Percentiles rank a stretch among this genome's conserved stretches.
Conservation (phyloP, 2,329 filamentous ascomycete species). For the Lojkania enalia region DNA sequence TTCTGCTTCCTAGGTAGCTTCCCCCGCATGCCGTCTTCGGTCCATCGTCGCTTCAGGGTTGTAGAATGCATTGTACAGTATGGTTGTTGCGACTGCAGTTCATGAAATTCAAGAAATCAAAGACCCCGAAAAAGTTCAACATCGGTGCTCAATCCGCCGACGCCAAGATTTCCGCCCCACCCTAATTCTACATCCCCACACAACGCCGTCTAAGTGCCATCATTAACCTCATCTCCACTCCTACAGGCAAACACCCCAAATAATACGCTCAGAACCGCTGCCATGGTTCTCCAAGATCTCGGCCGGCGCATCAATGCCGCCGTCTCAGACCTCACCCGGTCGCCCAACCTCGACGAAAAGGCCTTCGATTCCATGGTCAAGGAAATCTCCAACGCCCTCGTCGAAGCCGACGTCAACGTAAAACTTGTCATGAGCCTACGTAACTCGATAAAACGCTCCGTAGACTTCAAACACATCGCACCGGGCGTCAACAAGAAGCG, state of each 20-base stretch:
- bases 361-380: conserved; percentile 98
- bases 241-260: conserved; percentile 2
- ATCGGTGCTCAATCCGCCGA: conserved; percentile 35
- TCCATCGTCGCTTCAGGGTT: conserved; percentile 59
- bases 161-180: conserved; percentile 29
- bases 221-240: conserved; percentile 9
- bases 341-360: conserved; percentile 95
- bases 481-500: conserved; percentile 97
- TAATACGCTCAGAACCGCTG: conserved; percentile 22
- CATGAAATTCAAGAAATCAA: neutral
- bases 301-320: conserved; percentile 98
- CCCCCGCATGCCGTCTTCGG: conserved; percentile 61
- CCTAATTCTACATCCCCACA: conserved; percentile 25
- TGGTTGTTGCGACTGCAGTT: conserved; percentile 17
- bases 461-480: conserved; percentile 94
- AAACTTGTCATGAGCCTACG: conserved; percentile 87
- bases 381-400: conserved; percentile 92
- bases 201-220: conserved; percentile 9
- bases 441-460: conserved; percentile 85
- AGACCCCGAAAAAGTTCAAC: conserved; percentile 22
- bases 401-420: conserved; percentile 97
- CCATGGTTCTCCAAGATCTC: conserved; percentile 98
- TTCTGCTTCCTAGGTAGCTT: conserved; percentile 56
- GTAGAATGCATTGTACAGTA: conserved; percentile 43
- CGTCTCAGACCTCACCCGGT: conserved; percentile 88